A percentile compares a stretch with the other conserved stretches of the same genome.
Evolutionary conservation across 805 yeast genomes (phyloP).

Genomic region (Babjeviella inositovora): DNA sequence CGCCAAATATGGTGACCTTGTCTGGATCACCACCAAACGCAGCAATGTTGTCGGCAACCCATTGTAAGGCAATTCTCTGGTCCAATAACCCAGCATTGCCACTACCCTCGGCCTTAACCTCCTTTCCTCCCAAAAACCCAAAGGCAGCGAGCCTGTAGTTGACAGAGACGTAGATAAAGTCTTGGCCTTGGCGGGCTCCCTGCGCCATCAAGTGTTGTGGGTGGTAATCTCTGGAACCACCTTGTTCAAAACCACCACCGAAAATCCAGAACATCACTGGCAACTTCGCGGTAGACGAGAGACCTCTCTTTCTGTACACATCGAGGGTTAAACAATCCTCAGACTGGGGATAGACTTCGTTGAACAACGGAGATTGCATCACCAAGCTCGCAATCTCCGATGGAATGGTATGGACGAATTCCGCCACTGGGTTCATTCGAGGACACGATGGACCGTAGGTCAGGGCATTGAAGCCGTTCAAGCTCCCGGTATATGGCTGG

Average conservation of each 20-base stretch:
- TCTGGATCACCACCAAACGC: slow-evolving; percentile 18
- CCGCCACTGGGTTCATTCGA: slow-evolving; percentile 3
- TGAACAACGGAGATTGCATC: no score
- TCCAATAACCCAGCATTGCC: slow-evolving; percentile 17
- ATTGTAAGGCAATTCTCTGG: slow-evolving; percentile 13
- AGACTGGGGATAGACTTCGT: slow-evolving; percentile 5
- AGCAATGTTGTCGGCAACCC: slow-evolving; percentile 15
- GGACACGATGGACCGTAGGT: slow-evolving; percentile 9
- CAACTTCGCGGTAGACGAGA: no score
- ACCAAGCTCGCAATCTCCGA: no score
- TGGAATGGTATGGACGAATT: no score
- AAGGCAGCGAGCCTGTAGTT: slow-evolving; percentile 18
- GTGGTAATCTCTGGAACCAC: slow-evolving; percentile 8
- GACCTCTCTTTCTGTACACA: no score
- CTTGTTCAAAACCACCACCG: slow-evolving; percentile 15
- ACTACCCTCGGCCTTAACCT: slow-evolving; percentile 7
- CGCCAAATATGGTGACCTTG: slow-evolving; percentile 17
- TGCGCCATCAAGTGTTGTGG: no score
- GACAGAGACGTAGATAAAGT: slow-evolving; percentile 16
- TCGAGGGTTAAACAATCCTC: no score
- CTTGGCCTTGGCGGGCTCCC: no score
- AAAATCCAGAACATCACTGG: slow-evolving; percentile 17
- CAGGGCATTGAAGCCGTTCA: slow-evolving; percentile 4
- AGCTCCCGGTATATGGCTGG: slow-evolving; percentile 4
- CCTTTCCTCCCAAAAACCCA: slow-evolving; percentile 13